These are phyloP conservation scores for Phytophthora pistaciae DNA, from an alignment of 352 stramenopile genomes.

Conservation along the genomic window DNA sequence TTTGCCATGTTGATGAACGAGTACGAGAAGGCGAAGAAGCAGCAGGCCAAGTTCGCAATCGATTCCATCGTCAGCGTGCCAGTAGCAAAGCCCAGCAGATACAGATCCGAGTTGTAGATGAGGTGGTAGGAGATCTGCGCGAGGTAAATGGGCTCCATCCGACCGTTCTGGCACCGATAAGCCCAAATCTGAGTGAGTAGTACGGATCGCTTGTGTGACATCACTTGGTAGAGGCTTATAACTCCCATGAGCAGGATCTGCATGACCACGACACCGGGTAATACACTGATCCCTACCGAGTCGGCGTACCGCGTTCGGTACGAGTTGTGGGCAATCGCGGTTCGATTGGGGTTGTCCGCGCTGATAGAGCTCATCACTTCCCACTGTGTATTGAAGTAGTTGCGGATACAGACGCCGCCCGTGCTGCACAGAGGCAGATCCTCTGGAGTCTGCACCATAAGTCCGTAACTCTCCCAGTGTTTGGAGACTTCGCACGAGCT, in stretches of 20 bases:
- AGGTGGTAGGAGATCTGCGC: conserved; percentile 35
- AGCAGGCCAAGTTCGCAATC: conserved; percentile 29
- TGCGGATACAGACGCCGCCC: conserved; percentile 25
- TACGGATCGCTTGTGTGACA: conserved; percentile 35
- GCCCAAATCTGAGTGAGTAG: conserved; percentile 41
- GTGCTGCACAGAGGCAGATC: conserved; percentile 37
- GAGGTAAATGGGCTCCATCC: conserved; percentile 31
- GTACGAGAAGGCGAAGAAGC: conserved; percentile 31
- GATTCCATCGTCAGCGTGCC: conserved; percentile 30
- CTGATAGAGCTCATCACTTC: conserved; percentile 25
- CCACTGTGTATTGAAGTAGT: conserved; percentile 36
- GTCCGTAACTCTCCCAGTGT: conserved; percentile 29
- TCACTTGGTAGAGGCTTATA: conserved; percentile 34
- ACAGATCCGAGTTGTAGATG: conserved; percentile 27
- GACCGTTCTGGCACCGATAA: conserved; percentile 33
- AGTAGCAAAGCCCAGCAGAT: conserved; percentile 26
- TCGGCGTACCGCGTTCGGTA: conserved; percentile 32
- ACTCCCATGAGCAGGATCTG: conserved; percentile 35
- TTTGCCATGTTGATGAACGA: conserved; percentile 24
- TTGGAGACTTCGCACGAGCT: conserved; percentile 7
- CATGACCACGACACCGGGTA: conserved; percentile 31
- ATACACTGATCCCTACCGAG: conserved; percentile 18
- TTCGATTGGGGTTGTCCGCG: conserved; percentile 6
- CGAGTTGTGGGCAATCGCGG: conserved; percentile 27
- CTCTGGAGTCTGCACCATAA: conserved; percentile 31